Conservation (phyloP, 1,284 basidiomycete species). For the Papiliotrema fonsecae region DNA sequence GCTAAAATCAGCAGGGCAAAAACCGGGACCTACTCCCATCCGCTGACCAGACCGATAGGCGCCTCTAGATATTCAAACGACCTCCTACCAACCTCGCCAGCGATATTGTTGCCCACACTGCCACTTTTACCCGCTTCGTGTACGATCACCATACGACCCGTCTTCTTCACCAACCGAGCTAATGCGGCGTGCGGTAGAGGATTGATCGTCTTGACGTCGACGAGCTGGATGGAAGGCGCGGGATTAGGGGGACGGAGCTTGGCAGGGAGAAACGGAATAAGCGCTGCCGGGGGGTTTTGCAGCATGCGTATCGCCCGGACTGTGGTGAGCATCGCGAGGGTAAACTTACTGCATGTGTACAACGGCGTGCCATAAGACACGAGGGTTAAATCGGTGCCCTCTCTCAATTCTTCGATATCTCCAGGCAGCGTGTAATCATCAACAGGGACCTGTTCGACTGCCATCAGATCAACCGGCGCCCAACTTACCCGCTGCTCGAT, state of each 20-base stretch:
- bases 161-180: slow-evolving; percentile 73
- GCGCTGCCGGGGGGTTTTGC: slow-evolving; percentile 56
- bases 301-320: slow-evolving; percentile 42
- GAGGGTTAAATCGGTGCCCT: slow-evolving; percentile 77
- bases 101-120: slow-evolving; percentile 80
- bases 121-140: slow-evolving; percentile 83
- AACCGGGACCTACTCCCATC: slow-evolving; percentile 74
- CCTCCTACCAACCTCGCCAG: slow-evolving; percentile 75
- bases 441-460: slow-evolving; percentile 84
- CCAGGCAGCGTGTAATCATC: slow-evolving; percentile 80
- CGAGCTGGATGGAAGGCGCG: slow-evolving; percentile 63
- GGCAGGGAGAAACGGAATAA: slow-evolving; percentile 66
- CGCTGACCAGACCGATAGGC: slow-evolving; percentile 76
- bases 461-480: not conserved
- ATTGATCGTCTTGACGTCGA: slow-evolving; percentile 82
- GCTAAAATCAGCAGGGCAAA: slow-evolving; percentile 48
- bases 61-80: slow-evolving; percentile 83
- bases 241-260: slow-evolving; percentile 62
- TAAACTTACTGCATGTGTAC: slow-evolving; percentile 76
- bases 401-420: slow-evolving; percentile 66
- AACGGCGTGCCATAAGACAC: slow-evolving; percentile 88
- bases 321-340: slow-evolving; percentile 41
- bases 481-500: slow-evolving; percentile 31
- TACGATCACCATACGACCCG: slow-evolving; percentile 78
- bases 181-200: slow-evolving; percentile 83